Percentiles rank a stretch among this genome's conserved stretches.
These are phyloP conservation scores for Taphrina wiesneri DNA, from an alignment of 1,139 yeast species.

Conservation along the genomic window DNA sequence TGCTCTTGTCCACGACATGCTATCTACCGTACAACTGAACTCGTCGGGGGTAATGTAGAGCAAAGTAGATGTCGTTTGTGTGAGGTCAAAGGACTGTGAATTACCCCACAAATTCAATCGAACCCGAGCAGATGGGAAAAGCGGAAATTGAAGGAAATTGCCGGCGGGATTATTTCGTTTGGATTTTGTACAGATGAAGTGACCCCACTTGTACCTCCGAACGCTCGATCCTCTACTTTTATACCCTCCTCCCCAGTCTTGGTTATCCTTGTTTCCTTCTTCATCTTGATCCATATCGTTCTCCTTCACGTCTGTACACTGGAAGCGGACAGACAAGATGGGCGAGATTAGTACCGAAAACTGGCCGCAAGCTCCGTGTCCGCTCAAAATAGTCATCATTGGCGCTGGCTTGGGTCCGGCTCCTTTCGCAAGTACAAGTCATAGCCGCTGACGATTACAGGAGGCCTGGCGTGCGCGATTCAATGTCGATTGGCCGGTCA, in stretches of 20 bases:
- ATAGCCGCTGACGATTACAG: background rate
- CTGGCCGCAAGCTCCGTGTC: constrained; percentile 11
- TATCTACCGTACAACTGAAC: background rate
- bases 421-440: background rate
- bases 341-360: background rate
- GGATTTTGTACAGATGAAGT: no score
- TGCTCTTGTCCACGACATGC: constrained; percentile 8
- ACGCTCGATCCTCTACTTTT: no score
- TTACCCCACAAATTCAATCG: background rate
- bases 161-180: no score
- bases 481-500: constrained; percentile 48
- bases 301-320: no score
- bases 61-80: no score
- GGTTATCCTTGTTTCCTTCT: no score
- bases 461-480: constrained; percentile 48
- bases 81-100: no score
- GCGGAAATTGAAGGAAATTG: background rate
- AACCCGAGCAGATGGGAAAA: background rate
- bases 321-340: no score
- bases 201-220: no score
- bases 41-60: no score
- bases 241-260: no score
- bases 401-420: constrained; percentile 49
- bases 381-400: constrained; percentile 40
- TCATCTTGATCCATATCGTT: no score